Base-by-base conservation (phyloP, 805 yeast species). In the Barnettozyma sucrosica region DNA sequence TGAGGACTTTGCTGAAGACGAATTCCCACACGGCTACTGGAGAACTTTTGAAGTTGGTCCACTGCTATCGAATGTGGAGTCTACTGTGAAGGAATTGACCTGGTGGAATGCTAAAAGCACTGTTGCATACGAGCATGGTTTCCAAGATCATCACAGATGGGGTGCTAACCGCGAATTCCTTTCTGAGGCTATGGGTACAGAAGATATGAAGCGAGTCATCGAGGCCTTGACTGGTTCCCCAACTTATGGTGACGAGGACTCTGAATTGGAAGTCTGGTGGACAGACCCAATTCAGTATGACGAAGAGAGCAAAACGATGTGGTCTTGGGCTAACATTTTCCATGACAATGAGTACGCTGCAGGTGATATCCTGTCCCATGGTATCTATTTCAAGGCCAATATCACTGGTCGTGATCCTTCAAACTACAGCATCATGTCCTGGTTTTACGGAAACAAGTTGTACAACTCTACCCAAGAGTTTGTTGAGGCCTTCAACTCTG, bases 21-120 rank as follows among this genome's bases (percentile, higher is more conserved):
- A 52, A 33, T 56, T 39, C 50, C 56, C 56, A 18, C 51, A 58
- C 25, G 62, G 62, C 7, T 58, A 58, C 46, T 58, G 62, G 60
- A 53, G 55, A 41, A 52, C 55, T 8, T 48, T 49, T 36, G 59
- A 58, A 39, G 51, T 58, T 33, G 62, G 62, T 40, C 62, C 62
- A 34, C 44, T 58, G 39, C 52, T 51, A 14, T 50, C 42, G 2
- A 44, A 50, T 9, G 47, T 46, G 13, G 45, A 45, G 3, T 45
- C 56, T 11, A 42, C 47, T 3, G 52, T 51, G 18, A 37, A 42
- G 7, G 50, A 51, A 14, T 44, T 56, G 44, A 46, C 48, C 19
- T 57, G 55, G 55, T 21, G 50, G 43, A 52, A 56, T 39, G 48
- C 51, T 23, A 58, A 58, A 46, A 47, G 47, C 26, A 52, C 49